Evolutionary conservation across 345 rosid genomes (phyloP), one percentile per base, ranked within the genome.

Genomic region (Kernera saxatilis): DNA sequence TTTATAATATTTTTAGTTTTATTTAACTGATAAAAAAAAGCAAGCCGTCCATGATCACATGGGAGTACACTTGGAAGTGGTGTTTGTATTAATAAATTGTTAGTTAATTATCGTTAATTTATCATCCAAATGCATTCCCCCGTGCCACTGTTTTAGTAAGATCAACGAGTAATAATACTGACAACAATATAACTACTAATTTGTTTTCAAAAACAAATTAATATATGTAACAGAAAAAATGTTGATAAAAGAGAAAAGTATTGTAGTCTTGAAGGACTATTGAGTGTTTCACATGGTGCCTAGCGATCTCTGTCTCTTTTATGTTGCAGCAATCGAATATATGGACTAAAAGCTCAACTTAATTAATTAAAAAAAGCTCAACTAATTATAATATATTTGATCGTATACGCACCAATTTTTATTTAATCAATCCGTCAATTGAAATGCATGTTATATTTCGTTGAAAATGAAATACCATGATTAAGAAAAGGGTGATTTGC

Each of bases 41-140:
- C 30, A 58, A 60, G 65, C 70, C 56, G 70, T 62, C 64, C 69
- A 69, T 51, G 58, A 44, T 53, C 78, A 75, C 78, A 75, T 75
- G 74, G 70, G 70, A 4, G 46, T 30, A 53, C 70, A 69, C 74
- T 75, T 44, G 70, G 70, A 75, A 75, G 70, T 53, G 78, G 30
- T 25, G 52, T 54, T 74, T 59, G 11, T 15, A 48, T 11, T 14
- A 65, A 57, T 56, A 44, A 39, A 36, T 18, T 54, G 17, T 18
- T 51, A 13, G 1, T 30, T 52, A 62, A 6, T 51, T 15, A 52
- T 40, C 27, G 9, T 56, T 67, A 13, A 36, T 57, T 43, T 25
- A 61, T 52, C 4, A 44, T 68, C 69, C 70, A 75, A 68, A 44
- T 75, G 64, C 78, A 69, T 68, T 69, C 74, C 78, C 74, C 79